Conservation (phyloP, 2,329 filamentous ascomycete genomes). For the Sporothrix luriei region DNA sequence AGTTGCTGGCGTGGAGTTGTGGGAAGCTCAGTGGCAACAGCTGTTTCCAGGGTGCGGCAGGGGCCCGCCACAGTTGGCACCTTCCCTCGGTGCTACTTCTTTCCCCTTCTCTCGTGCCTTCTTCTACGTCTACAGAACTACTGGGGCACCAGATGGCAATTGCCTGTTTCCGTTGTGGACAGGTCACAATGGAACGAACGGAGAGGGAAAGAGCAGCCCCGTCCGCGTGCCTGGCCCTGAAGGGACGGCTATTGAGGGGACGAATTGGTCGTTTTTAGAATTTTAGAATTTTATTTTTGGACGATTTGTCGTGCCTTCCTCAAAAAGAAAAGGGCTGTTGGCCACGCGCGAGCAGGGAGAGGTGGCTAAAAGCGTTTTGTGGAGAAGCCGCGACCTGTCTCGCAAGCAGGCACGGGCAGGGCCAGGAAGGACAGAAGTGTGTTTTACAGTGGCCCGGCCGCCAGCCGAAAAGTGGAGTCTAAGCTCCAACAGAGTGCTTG, state of each 20-base stretch:
- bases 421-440: not conserved
- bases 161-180: conserved; percentile 26
- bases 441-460: conserved; percentile 2
- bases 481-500: conserved; percentile 6
- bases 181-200: conserved; percentile 2
- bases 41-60: conserved; percentile 15
- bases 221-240: not conserved
- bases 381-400: conserved; percentile 19
- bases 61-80: not conserved
- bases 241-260: not conserved
- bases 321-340: conserved; percentile 23
- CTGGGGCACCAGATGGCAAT: not conserved
- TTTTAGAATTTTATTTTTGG: conserved; percentile 23
- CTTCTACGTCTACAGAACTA: not conserved
- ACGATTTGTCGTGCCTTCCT: conserved; percentile 20
- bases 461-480: conserved; percentile 7
- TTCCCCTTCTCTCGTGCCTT: conserved; percentile 13
- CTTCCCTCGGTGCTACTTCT: conserved; percentile 13
- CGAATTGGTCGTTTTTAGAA: conserved; percentile 8
- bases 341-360: not conserved
- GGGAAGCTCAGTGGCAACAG: conserved; percentile 27
- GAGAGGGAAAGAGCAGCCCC: not conserved
- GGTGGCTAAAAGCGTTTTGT: conserved; percentile 19
- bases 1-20: conserved; percentile 18
- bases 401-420: not conserved